Conservation (phyloP, 768 basidiomycete genomes). For the Xanthoconium purpureum region DNA sequence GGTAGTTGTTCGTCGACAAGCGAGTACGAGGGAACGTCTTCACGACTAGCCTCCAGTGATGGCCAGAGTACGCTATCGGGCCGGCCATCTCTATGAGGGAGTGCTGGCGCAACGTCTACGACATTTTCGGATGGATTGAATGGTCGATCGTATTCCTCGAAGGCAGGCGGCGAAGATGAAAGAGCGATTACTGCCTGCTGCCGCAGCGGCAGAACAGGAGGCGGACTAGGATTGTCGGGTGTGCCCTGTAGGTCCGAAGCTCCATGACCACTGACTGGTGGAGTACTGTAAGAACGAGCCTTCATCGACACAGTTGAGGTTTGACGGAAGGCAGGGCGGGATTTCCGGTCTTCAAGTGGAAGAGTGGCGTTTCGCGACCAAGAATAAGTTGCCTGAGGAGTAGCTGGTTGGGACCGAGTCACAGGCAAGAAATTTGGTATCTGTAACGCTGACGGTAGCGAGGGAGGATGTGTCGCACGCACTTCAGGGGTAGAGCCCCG, state of each 20-base stretch:
- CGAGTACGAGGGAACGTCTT: slow-evolving; percentile 23
- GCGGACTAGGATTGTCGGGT: neutral
- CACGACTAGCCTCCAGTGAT: slow-evolving; percentile 7
- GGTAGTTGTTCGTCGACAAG: slow-evolving; percentile 24
- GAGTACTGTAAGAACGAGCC: neutral
- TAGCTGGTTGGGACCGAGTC: neutral
- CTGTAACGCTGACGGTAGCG: neutral
- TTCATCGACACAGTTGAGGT: neutral
- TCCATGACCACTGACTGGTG: neutral
- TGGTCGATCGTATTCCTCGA: neutral
- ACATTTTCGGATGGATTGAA: neutral
- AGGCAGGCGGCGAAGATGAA: neutral
- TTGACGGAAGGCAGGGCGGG: neutral
- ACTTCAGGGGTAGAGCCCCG: neutral
- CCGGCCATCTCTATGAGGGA: neutral
- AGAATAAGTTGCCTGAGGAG: neutral
- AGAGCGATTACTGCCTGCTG: neutral
- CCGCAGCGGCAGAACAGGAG: neutral
- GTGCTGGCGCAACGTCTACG: neutral
- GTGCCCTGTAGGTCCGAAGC: neutral
- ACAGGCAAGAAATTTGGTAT: neutral
- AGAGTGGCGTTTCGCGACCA: neutral
- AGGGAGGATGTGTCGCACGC: neutral
- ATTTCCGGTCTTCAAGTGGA: neutral
- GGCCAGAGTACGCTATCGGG: neutral